Conservation (phyloP, 1,139 yeast genomes). For the Candida glucosophila region DNA sequence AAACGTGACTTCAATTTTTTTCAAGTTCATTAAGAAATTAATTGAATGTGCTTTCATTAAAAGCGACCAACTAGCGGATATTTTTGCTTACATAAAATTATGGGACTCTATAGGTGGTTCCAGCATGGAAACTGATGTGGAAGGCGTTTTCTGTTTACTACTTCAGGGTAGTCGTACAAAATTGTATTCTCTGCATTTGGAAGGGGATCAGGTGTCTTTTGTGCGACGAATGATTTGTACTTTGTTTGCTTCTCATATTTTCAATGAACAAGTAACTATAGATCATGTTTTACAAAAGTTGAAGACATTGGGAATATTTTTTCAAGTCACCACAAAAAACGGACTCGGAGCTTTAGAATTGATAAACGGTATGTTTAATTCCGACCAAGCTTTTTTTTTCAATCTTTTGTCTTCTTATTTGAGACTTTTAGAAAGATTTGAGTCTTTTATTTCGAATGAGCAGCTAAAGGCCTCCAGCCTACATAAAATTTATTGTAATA, state of each 20-base stretch:
- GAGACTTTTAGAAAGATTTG: too few relatives aligned
- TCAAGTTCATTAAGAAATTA: conserved; percentile 24
- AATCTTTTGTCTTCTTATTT: too few relatives aligned
- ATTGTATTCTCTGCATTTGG: neutral
- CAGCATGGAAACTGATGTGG: conserved; percentile 5
- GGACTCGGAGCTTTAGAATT: too few relatives aligned
- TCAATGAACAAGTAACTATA: conserved; percentile 4
- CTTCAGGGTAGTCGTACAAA: conserved; percentile 7
- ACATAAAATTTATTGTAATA: too few relatives aligned
- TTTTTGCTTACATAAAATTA: conserved; percentile 9
- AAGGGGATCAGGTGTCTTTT: conserved; percentile 1
- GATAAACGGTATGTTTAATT: too few relatives aligned
- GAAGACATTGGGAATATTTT: conserved; percentile 21
- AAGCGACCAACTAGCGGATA: conserved; percentile 4
- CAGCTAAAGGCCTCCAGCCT: too few relatives aligned
- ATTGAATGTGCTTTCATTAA: conserved; percentile 9
- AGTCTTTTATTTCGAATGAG: too few relatives aligned
- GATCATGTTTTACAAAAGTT: conserved; percentile 17
- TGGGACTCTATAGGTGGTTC: conserved; percentile 11
- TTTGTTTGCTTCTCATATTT: conserved; percentile 2
- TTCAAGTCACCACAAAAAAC: conserved; percentile 5
- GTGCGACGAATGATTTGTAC: conserved; percentile 3
- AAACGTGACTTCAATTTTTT: conserved; percentile 20
- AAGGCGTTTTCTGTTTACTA: conserved; percentile 10
- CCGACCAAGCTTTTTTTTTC: too few relatives aligned